A percentile compares a stretch with the other conserved stretches of the same genome.
Evolutionary conservation across 768 basidiomycete species (phyloP).

Genomic region (Naganishia randhawae): DNA sequence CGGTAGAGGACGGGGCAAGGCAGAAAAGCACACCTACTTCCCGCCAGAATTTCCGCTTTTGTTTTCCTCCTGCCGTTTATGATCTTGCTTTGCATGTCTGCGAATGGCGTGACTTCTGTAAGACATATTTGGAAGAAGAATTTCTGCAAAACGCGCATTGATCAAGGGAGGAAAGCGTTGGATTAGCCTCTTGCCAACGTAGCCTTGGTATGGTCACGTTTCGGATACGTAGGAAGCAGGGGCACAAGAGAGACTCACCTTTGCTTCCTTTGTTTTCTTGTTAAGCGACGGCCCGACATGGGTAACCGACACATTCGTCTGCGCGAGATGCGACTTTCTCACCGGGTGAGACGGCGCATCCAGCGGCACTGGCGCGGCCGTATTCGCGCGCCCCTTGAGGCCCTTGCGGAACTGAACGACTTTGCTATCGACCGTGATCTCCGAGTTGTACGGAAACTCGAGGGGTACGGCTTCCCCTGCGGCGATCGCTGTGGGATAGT

Average conservation of each 20-base stretch:
- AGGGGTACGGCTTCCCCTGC: constrained; percentile 38
- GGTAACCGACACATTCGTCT: constrained; percentile 33
- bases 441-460: constrained; percentile 45
- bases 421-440: constrained; percentile 40
- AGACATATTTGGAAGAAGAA: constrained; percentile 81
- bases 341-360: constrained; percentile 20
- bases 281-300: constrained; percentile 47
- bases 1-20: background rate
- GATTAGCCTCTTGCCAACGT: too few relatives aligned
- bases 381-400: constrained; percentile 46
- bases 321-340: constrained; percentile 25
- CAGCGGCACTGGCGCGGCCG: constrained; percentile 47
- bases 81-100: constrained; percentile 66
- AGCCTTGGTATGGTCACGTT: too few relatives aligned
- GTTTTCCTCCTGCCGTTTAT: constrained; percentile 65
- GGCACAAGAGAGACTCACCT: constrained; percentile 38
- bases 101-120: constrained; percentile 71
- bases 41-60: constrained; percentile 62
- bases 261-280: constrained; percentile 50
- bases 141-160: constrained; percentile 49
- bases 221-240: too few relatives aligned
- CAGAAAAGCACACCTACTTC: constrained; percentile 58
- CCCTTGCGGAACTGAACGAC: constrained; percentile 41
- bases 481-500: constrained; percentile 37
- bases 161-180: background rate